phyloP scores from a whole-genome alignment of 495 filamentous ascomycete genomes.

The Delitschia confertaspora region DNA sequence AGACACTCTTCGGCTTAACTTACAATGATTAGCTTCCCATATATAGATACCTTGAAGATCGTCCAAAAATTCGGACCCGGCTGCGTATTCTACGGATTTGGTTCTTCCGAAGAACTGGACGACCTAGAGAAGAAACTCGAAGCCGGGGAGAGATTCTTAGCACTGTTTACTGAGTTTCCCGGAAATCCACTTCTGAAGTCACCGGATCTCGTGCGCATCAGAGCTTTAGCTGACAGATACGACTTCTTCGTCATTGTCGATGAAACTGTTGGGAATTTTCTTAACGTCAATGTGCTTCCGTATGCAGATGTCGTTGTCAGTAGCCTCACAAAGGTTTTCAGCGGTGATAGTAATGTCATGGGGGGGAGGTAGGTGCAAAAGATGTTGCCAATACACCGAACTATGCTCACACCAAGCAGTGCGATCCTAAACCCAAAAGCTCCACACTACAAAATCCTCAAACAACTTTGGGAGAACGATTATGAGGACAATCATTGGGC shows the following conservation, averaged over 20 bases:
- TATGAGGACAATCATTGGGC: slow-evolving; percentile 90
- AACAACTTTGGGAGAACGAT: slow-evolving; percentile 47
- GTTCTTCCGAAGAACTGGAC: slow-evolving; percentile 71
- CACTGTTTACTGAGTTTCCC: slow-evolving; percentile 89
- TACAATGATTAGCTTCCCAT: slow-evolving; percentile 61
- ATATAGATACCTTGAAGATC: slow-evolving; percentile 92
- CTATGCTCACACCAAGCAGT: slow-evolving; percentile 36
- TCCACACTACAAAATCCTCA: slow-evolving; percentile 60
- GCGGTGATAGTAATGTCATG: slow-evolving; percentile 97
- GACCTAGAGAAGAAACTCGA: slow-evolving; percentile 67
- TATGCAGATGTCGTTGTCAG: slow-evolving; percentile 86
- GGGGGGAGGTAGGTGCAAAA: slow-evolving; percentile 54
- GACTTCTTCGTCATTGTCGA: slow-evolving; percentile 88
- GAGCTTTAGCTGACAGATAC: slow-evolving; percentile 67
- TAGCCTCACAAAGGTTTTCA: slow-evolving; percentile 94
- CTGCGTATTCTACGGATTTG: slow-evolving; percentile 81
- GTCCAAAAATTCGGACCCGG: slow-evolving; percentile 91
- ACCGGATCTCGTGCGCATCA: slow-evolving; percentile 75
- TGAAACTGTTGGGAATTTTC: slow-evolving; percentile 92
- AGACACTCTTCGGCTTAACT: neutral
- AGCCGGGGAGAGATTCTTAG: slow-evolving; percentile 68
- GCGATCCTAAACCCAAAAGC: slow-evolving; percentile 75
- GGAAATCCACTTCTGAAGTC: slow-evolving; percentile 82
- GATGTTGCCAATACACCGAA: neutral
- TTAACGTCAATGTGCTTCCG: slow-evolving; percentile 86